These are phyloP conservation scores for Linaria vulgaris DNA, from an alignment of 257 asterid species.

Conservation along the genomic window DNA sequence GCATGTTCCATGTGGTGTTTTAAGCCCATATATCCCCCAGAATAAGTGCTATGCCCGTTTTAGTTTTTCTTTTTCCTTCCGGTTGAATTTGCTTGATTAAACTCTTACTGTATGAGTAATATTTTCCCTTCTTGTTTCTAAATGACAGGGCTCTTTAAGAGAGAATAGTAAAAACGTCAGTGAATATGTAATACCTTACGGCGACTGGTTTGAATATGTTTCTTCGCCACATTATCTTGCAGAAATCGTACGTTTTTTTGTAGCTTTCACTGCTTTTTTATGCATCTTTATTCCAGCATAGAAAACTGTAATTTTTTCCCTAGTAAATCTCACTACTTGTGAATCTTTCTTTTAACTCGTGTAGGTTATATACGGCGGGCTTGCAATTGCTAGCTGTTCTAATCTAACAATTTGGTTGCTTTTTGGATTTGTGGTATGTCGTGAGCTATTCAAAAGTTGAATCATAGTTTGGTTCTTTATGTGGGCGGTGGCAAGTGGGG, in stretches of 20 bases:
- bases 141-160: conserved; percentile 63
- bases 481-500: too few species aligned
- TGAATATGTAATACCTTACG: conserved; percentile 61
- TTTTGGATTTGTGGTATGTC: conserved; percentile 67
- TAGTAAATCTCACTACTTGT: not conserved
- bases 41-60: not conserved
- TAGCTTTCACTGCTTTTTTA: conserved; percentile 11
- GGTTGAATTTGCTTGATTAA: not conserved
- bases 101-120: conserved; percentile 7
- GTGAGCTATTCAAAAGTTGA: not conserved
- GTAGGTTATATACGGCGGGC: conserved; percentile 81
- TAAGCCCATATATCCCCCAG: not conserved
- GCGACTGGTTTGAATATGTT: conserved; percentile 94
- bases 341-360: conserved; percentile 13
- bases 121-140: conserved; percentile 5
- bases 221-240: conserved; percentile 94
- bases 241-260: conserved; percentile 62
- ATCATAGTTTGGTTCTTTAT: too few species aligned
- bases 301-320: not conserved
- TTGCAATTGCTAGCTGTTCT: conserved; percentile 65
- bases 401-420: conserved; percentile 77
- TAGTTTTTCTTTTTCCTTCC: not conserved
- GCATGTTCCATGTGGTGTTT: not conserved
- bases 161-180: conserved; percentile 37
- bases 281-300: not conserved